Percentiles rank a stretch among this genome's conserved stretches.
These are phyloP conservation scores for Alternaria brassicicola DNA, from an alignment of 2,329 filamentous ascomycete species.

Conservation along the genomic window DNA sequence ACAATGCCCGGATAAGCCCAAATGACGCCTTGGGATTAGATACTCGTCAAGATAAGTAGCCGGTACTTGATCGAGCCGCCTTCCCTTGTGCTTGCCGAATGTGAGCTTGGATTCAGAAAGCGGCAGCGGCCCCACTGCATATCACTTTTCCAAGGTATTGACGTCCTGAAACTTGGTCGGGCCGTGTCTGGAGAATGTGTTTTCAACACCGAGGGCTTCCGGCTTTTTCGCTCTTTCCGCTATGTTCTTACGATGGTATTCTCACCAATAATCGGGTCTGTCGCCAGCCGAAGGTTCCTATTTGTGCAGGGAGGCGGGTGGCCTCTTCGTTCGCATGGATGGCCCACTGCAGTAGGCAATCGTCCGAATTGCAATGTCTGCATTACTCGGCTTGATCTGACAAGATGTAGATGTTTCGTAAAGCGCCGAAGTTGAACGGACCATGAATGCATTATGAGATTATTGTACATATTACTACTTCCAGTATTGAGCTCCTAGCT, in stretches of 20 bases:
- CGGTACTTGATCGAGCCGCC: conserved; percentile 1
- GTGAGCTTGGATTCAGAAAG: conserved; percentile 4
- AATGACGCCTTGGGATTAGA: background rate
- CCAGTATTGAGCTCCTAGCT: conserved; percentile 41
- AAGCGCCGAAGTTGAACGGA: background rate
- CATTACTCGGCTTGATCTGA: background rate
- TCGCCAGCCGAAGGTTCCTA: background rate
- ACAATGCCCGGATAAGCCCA: background rate
- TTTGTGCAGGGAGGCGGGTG: background rate
- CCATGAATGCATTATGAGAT: background rate
- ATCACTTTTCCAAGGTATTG: background rate
- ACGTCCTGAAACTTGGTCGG: background rate
- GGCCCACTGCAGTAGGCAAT: background rate
- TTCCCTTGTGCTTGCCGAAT: conserved; percentile 1
- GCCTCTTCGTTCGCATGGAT: background rate
- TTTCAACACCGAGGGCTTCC: no score
- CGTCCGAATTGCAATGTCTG: background rate
- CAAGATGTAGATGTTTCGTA: background rate
- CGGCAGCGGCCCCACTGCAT: background rate
- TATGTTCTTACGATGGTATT: no score
- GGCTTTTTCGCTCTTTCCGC: no score
- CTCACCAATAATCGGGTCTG: background rate
- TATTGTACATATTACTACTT: conserved; percentile 12
- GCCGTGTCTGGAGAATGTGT: background rate
- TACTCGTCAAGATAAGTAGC: background rate